A percentile compares a stretch with the other conserved stretches of the same genome.
Evolutionary conservation across 768 basidiomycete genomes (phyloP).

Genomic region (Agaricus blazei): DNA sequence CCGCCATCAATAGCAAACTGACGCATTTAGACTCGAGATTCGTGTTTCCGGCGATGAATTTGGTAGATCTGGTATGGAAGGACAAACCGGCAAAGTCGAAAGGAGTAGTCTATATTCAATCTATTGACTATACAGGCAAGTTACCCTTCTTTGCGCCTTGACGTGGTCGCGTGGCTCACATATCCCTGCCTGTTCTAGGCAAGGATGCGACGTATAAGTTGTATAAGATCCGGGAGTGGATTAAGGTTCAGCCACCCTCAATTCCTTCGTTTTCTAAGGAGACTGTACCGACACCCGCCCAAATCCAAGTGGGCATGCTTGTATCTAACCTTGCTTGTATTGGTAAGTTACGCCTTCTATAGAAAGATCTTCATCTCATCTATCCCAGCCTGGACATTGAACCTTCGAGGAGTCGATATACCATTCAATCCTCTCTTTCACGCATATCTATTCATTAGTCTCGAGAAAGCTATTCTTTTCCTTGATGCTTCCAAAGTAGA

Average conservation of each 20-base stretch:
- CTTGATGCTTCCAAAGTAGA: constrained; percentile 65
- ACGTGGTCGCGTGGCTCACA: background rate
- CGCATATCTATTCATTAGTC: constrained; percentile 73
- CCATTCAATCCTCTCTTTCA: constrained; percentile 92
- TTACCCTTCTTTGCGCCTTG: background rate
- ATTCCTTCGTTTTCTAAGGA: constrained; percentile 58
- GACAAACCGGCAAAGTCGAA: constrained; percentile 68
- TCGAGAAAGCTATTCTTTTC: constrained; percentile 65
- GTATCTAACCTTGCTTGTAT: constrained; percentile 68
- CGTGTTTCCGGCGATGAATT: constrained; percentile 77
- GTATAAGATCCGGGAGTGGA: constrained; percentile 64
- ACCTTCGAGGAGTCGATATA: constrained; percentile 86
- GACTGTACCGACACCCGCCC: constrained; percentile 46
- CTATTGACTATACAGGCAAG: constrained; percentile 62
- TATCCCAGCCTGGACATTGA: constrained; percentile 72
- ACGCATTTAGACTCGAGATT: constrained; percentile 54
- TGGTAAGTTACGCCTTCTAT: constrained; percentile 36
- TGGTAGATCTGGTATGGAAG: constrained; percentile 79
- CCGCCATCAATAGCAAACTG: constrained; percentile 53
- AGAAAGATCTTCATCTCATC: background rate
- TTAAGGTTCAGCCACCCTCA: constrained; percentile 52
- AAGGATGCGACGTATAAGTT: constrained; percentile 69
- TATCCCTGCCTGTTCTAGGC: constrained; percentile 25
- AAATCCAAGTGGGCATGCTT: constrained; percentile 64
- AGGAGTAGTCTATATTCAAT: constrained; percentile 61